These are phyloP conservation scores for Aspergillus cavernicola DNA, from an alignment of 495 filamentous ascomycete species.

Conservation along the genomic window DNA sequence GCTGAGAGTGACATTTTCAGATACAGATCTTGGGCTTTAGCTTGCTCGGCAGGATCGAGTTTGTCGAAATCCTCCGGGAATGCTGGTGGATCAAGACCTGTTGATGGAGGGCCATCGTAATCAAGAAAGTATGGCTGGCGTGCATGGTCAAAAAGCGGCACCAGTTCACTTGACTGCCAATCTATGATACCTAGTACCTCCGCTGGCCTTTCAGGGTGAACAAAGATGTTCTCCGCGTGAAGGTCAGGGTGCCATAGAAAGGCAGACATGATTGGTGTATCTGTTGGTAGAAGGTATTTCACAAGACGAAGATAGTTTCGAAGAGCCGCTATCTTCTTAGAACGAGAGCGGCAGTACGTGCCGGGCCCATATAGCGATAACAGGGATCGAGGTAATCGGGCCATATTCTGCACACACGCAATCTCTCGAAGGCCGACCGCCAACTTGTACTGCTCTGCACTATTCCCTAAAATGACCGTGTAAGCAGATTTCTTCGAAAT, in stretches of 20 bases:
- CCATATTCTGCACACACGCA: constrained; percentile 22
- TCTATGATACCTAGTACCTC: constrained; percentile 31
- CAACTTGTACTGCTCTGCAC: no score
- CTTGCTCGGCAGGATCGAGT: constrained; percentile 19
- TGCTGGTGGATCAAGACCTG: constrained; percentile 11
- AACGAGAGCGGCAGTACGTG: constrained; percentile 23
- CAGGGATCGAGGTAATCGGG: constrained; percentile 20
- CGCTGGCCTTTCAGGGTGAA: constrained; percentile 25
- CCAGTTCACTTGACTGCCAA: constrained; percentile 30
- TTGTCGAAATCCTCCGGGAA: constrained; percentile 20
- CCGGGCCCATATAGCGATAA: constrained; percentile 27
- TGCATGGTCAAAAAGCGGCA: constrained; percentile 29
- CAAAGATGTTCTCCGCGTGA: constrained; percentile 37
- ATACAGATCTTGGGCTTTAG: constrained; percentile 19
- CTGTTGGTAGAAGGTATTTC: constrained; percentile 22
- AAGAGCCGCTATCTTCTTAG: constrained; percentile 26
- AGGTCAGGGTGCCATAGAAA: constrained; percentile 37
- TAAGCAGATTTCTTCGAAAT: no score
- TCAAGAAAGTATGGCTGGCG: constrained; percentile 26
- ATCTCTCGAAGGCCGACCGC: constrained; percentile 29
- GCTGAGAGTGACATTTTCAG: constrained; percentile 19
- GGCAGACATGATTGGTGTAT: constrained; percentile 20
- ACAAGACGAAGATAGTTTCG: constrained; percentile 26
- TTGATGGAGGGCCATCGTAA: constrained; percentile 19
- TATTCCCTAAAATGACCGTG: no score